A percentile compares a stretch with the other conserved stretches of the same genome.
Evolutionary conservation across 2,329 filamentous ascomycete species (phyloP).

Genomic region (Neofusicoccum laricinum): DNA sequence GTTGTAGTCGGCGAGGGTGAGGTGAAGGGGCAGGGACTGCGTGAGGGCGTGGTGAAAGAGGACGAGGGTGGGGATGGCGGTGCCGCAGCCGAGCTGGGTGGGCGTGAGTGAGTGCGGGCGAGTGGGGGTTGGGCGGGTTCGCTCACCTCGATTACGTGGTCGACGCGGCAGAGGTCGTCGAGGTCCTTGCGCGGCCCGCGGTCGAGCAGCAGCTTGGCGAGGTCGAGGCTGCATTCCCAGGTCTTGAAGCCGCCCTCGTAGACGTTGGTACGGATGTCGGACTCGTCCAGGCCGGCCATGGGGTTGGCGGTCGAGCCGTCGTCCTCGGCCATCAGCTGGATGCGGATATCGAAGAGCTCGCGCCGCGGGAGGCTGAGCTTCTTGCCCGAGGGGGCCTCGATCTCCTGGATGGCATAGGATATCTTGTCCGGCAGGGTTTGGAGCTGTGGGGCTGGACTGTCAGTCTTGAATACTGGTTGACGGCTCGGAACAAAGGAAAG

Average conservation of each 20-base stretch:
- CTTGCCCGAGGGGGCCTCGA: conserved; percentile 58
- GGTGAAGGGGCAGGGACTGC: conserved; percentile 51
- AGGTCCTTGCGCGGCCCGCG: conserved; percentile 48
- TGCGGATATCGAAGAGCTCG: conserved; percentile 76
- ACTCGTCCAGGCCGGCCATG: conserved; percentile 58
- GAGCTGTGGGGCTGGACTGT: conserved; percentile 39
- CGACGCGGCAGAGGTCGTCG: conserved; percentile 47
- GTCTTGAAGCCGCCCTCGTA: conserved; percentile 89
- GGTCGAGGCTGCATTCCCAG: conserved; percentile 81
- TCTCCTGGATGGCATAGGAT: conserved; percentile 61
- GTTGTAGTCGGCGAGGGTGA: conserved; percentile 78
- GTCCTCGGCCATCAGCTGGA: conserved; percentile 74
- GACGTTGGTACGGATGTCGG: conserved; percentile 76
- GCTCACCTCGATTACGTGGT: conserved; percentile 50
- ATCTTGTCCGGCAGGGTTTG: conserved; percentile 68
- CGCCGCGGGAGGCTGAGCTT: conserved; percentile 63
- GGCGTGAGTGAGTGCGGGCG: background rate
- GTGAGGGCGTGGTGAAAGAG: conserved; percentile 62
- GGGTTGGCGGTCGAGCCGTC: conserved; percentile 44
- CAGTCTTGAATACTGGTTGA: no score
- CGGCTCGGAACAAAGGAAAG: background rate
- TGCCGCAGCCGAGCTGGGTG: conserved; percentile 70
- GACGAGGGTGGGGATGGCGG: conserved; percentile 68
- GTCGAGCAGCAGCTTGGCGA: conserved; percentile 63
- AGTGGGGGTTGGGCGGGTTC: no score